Conservation (phyloP, 768 basidiomycete species). For the Collybiopsis luxurians region DNA sequence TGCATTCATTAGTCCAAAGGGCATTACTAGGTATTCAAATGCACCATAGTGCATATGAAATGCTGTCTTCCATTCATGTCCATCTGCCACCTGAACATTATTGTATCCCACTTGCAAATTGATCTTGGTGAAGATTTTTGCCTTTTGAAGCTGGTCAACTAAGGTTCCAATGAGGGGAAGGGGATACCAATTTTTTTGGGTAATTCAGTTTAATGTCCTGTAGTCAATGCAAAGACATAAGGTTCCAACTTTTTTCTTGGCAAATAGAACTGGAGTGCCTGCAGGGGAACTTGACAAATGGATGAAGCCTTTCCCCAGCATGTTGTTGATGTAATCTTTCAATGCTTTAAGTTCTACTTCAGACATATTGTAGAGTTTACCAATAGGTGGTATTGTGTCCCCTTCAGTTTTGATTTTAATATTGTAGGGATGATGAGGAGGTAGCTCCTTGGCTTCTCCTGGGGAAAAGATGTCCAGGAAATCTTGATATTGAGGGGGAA, state of each 20-base stretch:
- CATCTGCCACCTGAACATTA: constrained; percentile 36
- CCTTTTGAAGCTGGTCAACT: constrained; percentile 22
- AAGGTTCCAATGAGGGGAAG: constrained; percentile 33
- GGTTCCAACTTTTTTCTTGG: constrained; percentile 21
- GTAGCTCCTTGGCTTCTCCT: too few relatives aligned
- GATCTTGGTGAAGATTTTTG: constrained; percentile 30
- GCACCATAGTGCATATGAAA: constrained; percentile 34
- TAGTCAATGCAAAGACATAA: constrained; percentile 18
- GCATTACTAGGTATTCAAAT: constrained; percentile 43
- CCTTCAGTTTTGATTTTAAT: too few relatives aligned
- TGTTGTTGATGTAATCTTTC: background rate
- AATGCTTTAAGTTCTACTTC: background rate
- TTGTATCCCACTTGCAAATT: constrained; percentile 40
- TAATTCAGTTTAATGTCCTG: constrained; percentile 27
- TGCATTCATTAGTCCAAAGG: constrained; percentile 35
- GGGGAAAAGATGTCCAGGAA: too few relatives aligned
- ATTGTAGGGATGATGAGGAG: too few relatives aligned
- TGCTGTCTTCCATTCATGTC: constrained; percentile 43
- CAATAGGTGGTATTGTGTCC: too few relatives aligned
- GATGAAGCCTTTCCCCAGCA: constrained; percentile 1
- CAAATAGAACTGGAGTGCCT: constrained; percentile 18
- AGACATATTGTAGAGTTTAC: too few relatives aligned
- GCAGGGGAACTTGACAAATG: background rate
- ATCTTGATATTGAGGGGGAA: too few relatives aligned
- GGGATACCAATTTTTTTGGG: constrained; percentile 28